Percentiles rank a stretch among this genome's conserved stretches.
These are phyloP conservation scores for Obelidium mucronatum DNA, from an alignment of 192 early-diverging fungal species.

Conservation along the genomic window DNA sequence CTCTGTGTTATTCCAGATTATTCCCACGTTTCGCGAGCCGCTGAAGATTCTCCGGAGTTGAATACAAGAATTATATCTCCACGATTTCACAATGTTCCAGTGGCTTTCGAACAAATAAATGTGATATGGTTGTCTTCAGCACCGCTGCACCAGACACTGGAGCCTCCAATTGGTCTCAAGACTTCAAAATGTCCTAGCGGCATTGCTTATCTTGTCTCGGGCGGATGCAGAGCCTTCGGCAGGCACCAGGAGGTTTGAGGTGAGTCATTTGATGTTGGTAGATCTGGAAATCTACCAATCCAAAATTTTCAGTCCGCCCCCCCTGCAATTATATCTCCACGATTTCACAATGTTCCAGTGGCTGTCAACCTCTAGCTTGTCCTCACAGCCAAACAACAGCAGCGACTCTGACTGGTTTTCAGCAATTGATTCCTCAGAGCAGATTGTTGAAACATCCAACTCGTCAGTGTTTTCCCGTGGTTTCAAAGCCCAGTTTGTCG, in stretches of 20 bases:
- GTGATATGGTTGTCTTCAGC: neutral
- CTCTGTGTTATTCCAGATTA: too few relatives aligned
- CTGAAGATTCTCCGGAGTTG: too few relatives aligned
- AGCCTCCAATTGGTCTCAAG: too few relatives aligned
- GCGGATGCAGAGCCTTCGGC: neutral
- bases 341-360: neutral
- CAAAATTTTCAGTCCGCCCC: too few relatives aligned
- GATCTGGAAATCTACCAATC: too few relatives aligned
- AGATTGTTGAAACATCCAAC: conserved; percentile 6
- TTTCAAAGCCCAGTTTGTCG: conserved; percentile 7
- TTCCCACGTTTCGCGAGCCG: too few relatives aligned
- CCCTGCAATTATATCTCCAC: neutral
- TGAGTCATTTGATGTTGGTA: too few relatives aligned
- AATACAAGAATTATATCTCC: neutral
- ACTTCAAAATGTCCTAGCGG: too few relatives aligned
- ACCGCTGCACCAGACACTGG: too few relatives aligned
- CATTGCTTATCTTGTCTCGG: neutral
- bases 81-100: neutral
- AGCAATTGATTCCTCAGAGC: neutral
- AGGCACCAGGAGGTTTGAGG: too few relatives aligned
- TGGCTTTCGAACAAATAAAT: neutral
- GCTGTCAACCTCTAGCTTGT: neutral
- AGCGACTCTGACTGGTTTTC: neutral
- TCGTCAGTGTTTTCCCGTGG: neutral
- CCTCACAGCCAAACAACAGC: neutral